Base-by-base conservation (phyloP, 2,329 filamentous ascomycete species). In the Akanthomyces uredinophilus region DNA sequence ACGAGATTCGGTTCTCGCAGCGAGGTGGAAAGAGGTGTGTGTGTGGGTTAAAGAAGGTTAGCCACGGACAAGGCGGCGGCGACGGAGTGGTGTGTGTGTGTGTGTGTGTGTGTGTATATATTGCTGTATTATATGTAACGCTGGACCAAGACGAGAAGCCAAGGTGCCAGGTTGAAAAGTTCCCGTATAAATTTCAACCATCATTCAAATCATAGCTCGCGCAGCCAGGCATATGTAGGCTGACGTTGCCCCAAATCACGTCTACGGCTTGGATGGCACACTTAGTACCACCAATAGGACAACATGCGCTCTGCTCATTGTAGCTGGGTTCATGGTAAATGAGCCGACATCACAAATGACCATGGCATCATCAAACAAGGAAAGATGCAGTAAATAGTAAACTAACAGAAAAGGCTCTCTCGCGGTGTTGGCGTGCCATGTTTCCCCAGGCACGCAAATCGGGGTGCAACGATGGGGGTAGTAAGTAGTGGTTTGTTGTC, bases 331-430 rank as follows among this genome's bases (percentile, higher is more conserved):
- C 2, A 14, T 29, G 6, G 27, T 29, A 27, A 41, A n/a, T 10
- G 27, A 49, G 37, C 5, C n/a, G 5, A 24, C 22, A 29, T 27
- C 6, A 32, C 20, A 50, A 27, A 58, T 7, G 39, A 27, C 18
- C 44, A 29, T 24, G 16, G 11, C 14, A 6, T 6, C 24, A 4
- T 2, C 37, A 18, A 8, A 37, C 37, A 44, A 60, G 13, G 44
- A n/a, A 13, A 43, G 39, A 50, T 60, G 39, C 8, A 60, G 52
- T 41, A 60, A 60, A 60, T 60, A 51, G 47, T 52, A 51, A 52
- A 60, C 57, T 60, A 60, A 60, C 57, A 60, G 46, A 60, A 41
- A 59, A 51, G 56, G 56, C 56, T 59, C 57, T 60, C 55, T 59
- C 46, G 22, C 4, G 47, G 57, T 60, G 46, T 41, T 39, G 49